Evolutionary conservation across 2,329 filamentous ascomycete species (phyloP).

Genomic region (Clonostachys byssicola): DNA sequence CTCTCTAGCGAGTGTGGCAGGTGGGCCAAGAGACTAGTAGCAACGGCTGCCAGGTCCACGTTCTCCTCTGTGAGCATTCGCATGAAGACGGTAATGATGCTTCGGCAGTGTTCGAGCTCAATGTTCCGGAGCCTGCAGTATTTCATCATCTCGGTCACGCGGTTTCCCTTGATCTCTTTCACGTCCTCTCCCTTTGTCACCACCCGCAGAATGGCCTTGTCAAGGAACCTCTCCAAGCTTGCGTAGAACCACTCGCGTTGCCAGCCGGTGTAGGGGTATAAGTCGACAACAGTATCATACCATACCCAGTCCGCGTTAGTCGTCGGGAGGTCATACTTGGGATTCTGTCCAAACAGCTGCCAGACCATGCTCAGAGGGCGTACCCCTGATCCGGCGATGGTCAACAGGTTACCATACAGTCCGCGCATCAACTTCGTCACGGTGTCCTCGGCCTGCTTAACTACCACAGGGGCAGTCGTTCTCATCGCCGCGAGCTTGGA

Average conservation of each 20-base stretch:
- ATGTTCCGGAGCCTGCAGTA: slow-evolving; percentile 9
- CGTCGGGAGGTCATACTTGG: slow-evolving; percentile 6
- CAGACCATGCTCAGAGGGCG: slow-evolving; percentile 10
- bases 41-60: slow-evolving; percentile 1
- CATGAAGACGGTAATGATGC: slow-evolving; percentile 8
- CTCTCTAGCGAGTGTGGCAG: slow-evolving; percentile 4
- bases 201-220: slow-evolving; percentile 8
- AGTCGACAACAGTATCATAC: slow-evolving; percentile 7
- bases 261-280: slow-evolving; percentile 11
- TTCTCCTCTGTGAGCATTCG: slow-evolving; percentile 5
- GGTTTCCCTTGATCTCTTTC: slow-evolving; percentile 3
- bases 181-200: slow-evolving; percentile 8
- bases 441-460: slow-evolving; percentile 8
- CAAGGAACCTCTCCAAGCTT: slow-evolving; percentile 7
- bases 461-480: slow-evolving; percentile 4
- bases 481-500: slow-evolving; percentile 7
- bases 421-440: slow-evolving; percentile 10
- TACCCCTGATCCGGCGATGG: slow-evolving; percentile 8
- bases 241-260: slow-evolving; percentile 5
- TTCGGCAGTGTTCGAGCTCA: slow-evolving; percentile 9
- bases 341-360: slow-evolving; percentile 7
- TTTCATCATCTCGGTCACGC: slow-evolving; percentile 5
- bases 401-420: slow-evolving; percentile 10
- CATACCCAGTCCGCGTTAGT: slow-evolving; percentile 7
- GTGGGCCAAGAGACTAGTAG: slow-evolving; percentile 4